phyloP scores from a whole-genome alignment of 2,329 filamentous ascomycete species.

The Bipolaris sorokiniana region DNA sequence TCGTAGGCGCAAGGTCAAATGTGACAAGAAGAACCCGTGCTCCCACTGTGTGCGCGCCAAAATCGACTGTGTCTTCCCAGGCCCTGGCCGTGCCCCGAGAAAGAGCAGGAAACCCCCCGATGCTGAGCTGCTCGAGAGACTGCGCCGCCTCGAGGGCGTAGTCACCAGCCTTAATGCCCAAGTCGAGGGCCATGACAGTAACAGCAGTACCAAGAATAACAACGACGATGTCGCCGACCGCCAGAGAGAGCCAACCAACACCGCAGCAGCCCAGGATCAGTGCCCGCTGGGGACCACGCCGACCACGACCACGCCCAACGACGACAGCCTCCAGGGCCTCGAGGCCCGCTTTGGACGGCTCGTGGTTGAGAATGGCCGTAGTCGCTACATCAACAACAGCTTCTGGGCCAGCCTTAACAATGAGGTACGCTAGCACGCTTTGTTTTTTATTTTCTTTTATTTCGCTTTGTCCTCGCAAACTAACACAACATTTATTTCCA shows the following conservation, averaged over 20 bases:
- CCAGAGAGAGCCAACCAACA: constrained; percentile 26
- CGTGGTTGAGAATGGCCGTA: constrained; percentile 72
- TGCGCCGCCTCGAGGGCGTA: constrained; percentile 76
- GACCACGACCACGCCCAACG: constrained; percentile 33
- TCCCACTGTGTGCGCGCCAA: constrained; percentile 74
- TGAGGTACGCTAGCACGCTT: constrained; percentile 60
- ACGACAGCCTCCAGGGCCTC: constrained; percentile 45
- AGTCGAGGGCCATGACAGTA: constrained; percentile 44
- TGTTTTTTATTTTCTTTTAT: background rate
- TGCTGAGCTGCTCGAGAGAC: constrained; percentile 73
- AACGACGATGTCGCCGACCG: constrained; percentile 34
- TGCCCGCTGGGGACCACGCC: constrained; percentile 11
- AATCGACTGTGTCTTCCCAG: constrained; percentile 76
- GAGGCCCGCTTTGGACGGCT: constrained; percentile 69
- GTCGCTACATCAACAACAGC: constrained; percentile 75
- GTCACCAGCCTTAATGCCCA: constrained; percentile 64
- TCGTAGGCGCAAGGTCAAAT: constrained; percentile 69
- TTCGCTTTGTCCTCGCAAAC: background rate
- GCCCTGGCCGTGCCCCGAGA: constrained; percentile 73
- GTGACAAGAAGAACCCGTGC: constrained; percentile 79
- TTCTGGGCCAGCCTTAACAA: constrained; percentile 80
- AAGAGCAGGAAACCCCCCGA: constrained; percentile 71
- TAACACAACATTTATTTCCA: constrained; percentile 26
- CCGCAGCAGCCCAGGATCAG: constrained; percentile 10
- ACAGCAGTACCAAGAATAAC: too few relatives aligned